Conservation (phyloP, 495 filamentous ascomycete genomes). For the Podospora appendiculata region DNA sequence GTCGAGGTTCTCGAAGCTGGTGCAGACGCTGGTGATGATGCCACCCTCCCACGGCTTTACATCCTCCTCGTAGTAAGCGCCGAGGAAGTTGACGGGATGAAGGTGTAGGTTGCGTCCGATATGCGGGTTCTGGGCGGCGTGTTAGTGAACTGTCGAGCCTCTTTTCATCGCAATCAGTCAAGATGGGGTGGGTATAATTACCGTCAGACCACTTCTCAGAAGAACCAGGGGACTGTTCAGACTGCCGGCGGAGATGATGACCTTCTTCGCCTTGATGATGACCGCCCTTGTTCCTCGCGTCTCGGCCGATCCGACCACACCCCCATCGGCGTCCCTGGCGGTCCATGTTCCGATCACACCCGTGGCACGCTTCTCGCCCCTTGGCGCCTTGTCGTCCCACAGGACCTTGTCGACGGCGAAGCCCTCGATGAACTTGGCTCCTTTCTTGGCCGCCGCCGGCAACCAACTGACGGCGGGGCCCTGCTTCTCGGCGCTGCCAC, state of each 20-base stretch:
- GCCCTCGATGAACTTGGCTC: conserved; percentile 74
- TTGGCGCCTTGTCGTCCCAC: conserved; percentile 41
- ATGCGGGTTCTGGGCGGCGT: conserved; percentile 54
- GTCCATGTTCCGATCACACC: conserved; percentile 70
- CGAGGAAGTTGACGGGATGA: conserved; percentile 61
- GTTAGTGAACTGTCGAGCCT: background rate
- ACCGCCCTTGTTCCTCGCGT: conserved; percentile 47
- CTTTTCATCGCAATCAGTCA: background rate
- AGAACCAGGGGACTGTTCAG: conserved; percentile 71
- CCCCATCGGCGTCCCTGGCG: conserved; percentile 55
- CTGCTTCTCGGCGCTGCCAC: conserved; percentile 63
- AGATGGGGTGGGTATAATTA: conserved; percentile 13
- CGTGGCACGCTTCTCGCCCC: conserved; percentile 48
- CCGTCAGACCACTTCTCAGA: conserved; percentile 58
- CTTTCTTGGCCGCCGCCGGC: conserved; percentile 65
- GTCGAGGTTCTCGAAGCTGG: conserved; percentile 76
- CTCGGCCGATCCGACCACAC: conserved; percentile 39
- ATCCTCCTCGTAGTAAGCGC: conserved; percentile 57
- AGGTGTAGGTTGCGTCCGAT: conserved; percentile 80
- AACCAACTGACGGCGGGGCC: conserved; percentile 72
- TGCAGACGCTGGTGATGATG: conserved; percentile 62
- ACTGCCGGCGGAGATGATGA: conserved; percentile 67
- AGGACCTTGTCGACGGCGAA: conserved; percentile 59
- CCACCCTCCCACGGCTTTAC: conserved; percentile 70
- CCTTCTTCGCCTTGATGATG: conserved; percentile 70